phyloP scores from a whole-genome alignment of 768 basidiomycete species.

The Psilocybe subaeruginosa region DNA sequence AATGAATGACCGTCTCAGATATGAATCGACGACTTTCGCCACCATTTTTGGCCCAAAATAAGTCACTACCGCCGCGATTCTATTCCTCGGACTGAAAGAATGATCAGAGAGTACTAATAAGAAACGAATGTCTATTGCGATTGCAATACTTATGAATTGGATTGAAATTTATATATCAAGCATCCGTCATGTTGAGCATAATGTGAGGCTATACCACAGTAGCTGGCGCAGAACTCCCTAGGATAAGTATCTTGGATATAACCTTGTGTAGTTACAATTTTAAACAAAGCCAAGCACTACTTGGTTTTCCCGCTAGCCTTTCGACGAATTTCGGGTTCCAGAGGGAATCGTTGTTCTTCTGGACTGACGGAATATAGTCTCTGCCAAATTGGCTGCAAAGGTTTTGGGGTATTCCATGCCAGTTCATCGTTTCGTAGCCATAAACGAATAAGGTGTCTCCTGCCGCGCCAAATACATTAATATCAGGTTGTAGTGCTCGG shows the following conservation, averaged over 20 bases:
- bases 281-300: not conserved
- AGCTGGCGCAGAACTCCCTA: too few relatives aligned
- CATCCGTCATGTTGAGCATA: too few relatives aligned
- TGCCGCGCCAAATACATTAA: slow-evolving; percentile 6
- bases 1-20: slow-evolving; percentile 25
- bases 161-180: too few relatives aligned
- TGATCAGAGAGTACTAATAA: too few relatives aligned
- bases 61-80: not conserved
- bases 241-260: not conserved
- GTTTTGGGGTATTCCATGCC: slow-evolving; percentile 46
- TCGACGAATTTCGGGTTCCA: slow-evolving; percentile 47
- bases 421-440: slow-evolving; percentile 43
- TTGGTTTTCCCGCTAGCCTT: slow-evolving; percentile 35
- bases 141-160: too few relatives aligned
- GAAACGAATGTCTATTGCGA: too few relatives aligned
- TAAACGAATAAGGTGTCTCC: slow-evolving; percentile 40
- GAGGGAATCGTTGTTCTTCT: slow-evolving; percentile 45
- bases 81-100: too few relatives aligned
- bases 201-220: too few relatives aligned
- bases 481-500: not conserved
- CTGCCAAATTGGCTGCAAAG: slow-evolving; percentile 39
- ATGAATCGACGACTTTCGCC: slow-evolving; percentile 47
- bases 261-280: not conserved
- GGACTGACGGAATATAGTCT: slow-evolving; percentile 40
- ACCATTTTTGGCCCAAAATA: slow-evolving; percentile 39